phyloP scores from a whole-genome alignment of 2,329 filamentous ascomycete species.

The Venturia effusa region DNA sequence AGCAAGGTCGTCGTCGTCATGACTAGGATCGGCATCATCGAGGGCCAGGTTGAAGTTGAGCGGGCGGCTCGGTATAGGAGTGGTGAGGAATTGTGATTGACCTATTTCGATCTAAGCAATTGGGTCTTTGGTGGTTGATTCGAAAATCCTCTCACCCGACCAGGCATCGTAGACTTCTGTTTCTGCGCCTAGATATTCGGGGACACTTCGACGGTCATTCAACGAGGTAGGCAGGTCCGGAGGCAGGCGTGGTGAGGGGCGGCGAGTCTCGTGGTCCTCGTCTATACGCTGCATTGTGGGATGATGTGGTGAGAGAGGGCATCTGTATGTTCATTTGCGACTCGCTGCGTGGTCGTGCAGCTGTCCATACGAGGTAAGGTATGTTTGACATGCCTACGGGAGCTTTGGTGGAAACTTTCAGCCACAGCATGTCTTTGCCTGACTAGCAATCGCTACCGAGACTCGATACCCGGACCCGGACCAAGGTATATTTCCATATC shows the following conservation, averaged over 20 bases:
- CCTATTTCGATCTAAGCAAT: slow-evolving; percentile 41
- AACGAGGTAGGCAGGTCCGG: slow-evolving; percentile 82
- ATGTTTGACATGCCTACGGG: neutral
- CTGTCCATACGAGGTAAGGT: neutral
- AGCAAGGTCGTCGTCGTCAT: slow-evolving; percentile 35
- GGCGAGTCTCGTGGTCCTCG: neutral
- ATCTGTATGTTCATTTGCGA: neutral
- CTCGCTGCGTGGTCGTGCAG: neutral
- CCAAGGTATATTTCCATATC: too few relatives aligned
- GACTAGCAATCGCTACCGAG: neutral
- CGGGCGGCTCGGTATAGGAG: slow-evolving; percentile 72
- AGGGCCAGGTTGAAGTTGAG: slow-evolving; percentile 77
- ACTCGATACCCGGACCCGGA: too few relatives aligned
- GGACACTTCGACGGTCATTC: slow-evolving; percentile 68
- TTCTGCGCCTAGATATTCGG: slow-evolving; percentile 58
- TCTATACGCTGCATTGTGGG: neutral
- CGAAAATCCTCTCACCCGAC: slow-evolving; percentile 56
- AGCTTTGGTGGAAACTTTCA: neutral
- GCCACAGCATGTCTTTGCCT: neutral
- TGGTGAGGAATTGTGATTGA: slow-evolving; percentile 89
- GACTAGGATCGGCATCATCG: slow-evolving; percentile 25
- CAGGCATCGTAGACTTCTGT: slow-evolving; percentile 98
- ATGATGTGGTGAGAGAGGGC: neutral
- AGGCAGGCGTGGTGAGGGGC: slow-evolving; percentile 44
- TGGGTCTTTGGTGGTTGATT: slow-evolving; percentile 11